Percentiles rank a stretch among this genome's conserved stretches.
Evolutionary conservation across 306 rosid species (phyloP).

Genomic region (Cicer pinnatifidum): DNA sequence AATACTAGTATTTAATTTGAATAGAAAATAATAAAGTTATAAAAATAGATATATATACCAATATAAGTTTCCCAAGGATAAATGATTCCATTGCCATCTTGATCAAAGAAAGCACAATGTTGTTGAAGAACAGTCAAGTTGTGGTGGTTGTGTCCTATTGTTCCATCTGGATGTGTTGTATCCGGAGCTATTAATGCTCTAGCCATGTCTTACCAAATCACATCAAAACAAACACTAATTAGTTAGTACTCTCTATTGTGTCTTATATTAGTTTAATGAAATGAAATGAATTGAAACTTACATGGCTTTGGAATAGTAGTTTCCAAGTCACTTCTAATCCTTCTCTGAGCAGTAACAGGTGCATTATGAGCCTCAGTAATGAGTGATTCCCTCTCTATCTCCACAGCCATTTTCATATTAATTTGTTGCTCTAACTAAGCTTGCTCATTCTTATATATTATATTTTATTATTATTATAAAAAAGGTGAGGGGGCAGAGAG

Average conservation of each 20-base stretch:
- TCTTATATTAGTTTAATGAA: not conserved
- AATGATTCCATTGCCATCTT: conserved; percentile 71
- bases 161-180: conserved; percentile 71
- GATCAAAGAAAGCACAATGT: conserved; percentile 79
- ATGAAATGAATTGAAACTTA: conserved; percentile 22
- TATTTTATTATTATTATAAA: not conserved
- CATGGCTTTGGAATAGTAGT: conserved; percentile 76
- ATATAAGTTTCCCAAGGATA: conserved; percentile 89
- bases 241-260: no score
- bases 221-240: not conserved
- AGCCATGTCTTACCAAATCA: conserved; percentile 57
- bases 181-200: conserved; percentile 82
- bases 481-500: not conserved
- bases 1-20: not conserved
- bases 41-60: conserved; percentile 43
- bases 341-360: conserved; percentile 66
- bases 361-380: conserved; percentile 66
- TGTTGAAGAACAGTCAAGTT: conserved; percentile 83
- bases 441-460: not conserved
- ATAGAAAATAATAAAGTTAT: not conserved
- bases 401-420: conserved; percentile 49
- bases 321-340: conserved; percentile 74
- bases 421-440: not conserved
- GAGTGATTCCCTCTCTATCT: conserved; percentile 57
- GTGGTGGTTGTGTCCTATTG: conserved; percentile 59